Percentiles rank a stretch among this genome's conserved stretches.
phyloP scores from a whole-genome alignment of 768 basidiomycete genomes.

The Cubamyces sp. region DNA sequence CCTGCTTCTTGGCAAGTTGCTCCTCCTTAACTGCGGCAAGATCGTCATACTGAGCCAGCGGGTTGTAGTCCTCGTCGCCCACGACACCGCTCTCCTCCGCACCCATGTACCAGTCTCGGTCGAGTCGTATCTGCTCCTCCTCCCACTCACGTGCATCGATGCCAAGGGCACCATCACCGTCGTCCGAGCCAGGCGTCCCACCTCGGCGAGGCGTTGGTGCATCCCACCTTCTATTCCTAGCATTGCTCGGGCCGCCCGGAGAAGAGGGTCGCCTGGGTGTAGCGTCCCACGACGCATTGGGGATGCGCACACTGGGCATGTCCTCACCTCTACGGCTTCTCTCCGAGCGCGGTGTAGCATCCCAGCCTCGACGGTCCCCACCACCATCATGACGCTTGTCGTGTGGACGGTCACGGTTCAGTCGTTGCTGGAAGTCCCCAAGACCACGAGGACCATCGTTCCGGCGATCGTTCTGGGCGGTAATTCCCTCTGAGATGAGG shows the following conservation, averaged over 20 bases:
- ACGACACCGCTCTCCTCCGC: conserved; percentile 85
- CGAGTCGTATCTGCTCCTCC: conserved; percentile 89
- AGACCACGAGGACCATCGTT: conserved; percentile 74
- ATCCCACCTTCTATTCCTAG: conserved; percentile 64
- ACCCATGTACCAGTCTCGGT: conserved; percentile 95
- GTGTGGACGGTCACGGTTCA: conserved; percentile 65
- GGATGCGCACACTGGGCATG: conserved; percentile 85
- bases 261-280: conserved; percentile 63
- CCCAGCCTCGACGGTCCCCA: conserved; percentile 43
- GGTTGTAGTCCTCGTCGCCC: conserved; percentile 91
- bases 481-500: conserved; percentile 66
- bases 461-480: conserved; percentile 57
- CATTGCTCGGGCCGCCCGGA: conserved; percentile 4
- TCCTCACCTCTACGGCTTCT: conserved; percentile 53
- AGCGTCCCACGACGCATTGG: conserved; percentile 93
- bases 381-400: conserved; percentile 35
- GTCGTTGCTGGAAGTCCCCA: conserved; percentile 91
- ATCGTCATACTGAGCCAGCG: conserved; percentile 92
- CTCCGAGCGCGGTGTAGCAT: conserved; percentile 65
- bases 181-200: conserved; percentile 71
- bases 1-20: conserved; percentile 77
- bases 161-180: conserved; percentile 43
- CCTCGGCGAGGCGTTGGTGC: conserved; percentile 82
- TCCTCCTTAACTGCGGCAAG: conserved; percentile 67
- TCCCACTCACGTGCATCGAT: conserved; percentile 93